These are phyloP conservation scores for Penicillium lividum DNA, from an alignment of 495 filamentous ascomycete genomes.

Conservation along the genomic window DNA sequence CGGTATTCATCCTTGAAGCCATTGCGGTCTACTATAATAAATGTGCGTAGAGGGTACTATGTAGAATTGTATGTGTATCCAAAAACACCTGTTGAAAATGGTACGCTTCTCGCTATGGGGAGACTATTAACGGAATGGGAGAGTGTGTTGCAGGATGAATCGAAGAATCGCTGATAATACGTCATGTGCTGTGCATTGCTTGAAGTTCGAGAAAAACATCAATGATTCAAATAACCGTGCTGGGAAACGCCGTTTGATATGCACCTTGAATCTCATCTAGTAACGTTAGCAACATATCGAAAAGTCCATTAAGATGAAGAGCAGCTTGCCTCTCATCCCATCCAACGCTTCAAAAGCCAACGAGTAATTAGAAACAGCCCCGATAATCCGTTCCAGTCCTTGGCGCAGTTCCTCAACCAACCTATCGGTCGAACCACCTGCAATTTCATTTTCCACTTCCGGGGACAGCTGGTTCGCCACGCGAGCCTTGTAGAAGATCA, in stretches of 20 bases:
- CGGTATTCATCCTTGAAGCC: no score
- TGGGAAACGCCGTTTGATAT: conserved; percentile 45
- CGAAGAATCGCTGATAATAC: not conserved
- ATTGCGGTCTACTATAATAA: no score
- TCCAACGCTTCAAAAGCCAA: conserved; percentile 60
- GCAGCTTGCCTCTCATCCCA: conserved; percentile 58
- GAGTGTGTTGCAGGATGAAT: not conserved
- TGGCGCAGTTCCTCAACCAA: conserved; percentile 56
- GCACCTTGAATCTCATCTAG: conserved; percentile 49
- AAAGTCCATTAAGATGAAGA: not conserved
- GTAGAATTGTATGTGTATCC: not conserved
- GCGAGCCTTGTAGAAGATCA: conserved; percentile 53
- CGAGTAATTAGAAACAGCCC: conserved; percentile 55
- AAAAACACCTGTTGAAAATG: not conserved
- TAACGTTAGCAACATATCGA: conserved; percentile 10
- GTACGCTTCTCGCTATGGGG: not conserved
- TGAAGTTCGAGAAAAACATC: not conserved
- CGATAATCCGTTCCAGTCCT: conserved; percentile 52
- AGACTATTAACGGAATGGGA: not conserved
- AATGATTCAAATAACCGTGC: conserved; percentile 20
- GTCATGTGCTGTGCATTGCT: not conserved
- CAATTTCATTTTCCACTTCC: conserved; percentile 35
- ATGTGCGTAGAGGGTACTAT: not conserved
- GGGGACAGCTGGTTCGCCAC: conserved; percentile 49
- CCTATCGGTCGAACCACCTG: conserved; percentile 38